Evolutionary conservation across 352 stramenopile species (phyloP), one percentile per base, ranked within the genome.

Genomic region (Peronospora belbahrii): DNA sequence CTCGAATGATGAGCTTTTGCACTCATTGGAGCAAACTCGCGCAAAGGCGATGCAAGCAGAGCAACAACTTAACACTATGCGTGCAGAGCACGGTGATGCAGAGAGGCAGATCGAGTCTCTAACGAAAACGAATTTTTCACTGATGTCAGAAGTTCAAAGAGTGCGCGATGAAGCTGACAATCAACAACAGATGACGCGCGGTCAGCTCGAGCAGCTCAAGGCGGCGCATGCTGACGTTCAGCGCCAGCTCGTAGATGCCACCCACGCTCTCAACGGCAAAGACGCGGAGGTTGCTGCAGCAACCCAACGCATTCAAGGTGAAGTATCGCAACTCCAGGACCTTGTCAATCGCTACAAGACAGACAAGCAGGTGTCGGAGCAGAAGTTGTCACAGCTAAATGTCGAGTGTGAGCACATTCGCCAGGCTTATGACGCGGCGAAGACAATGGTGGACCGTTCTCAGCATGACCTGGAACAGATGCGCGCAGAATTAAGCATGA

Each of bases 41-140:
- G 50, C 42, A 2, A 64, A 75, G 52, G 36, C 67, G 2, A 46
- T 55, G 39, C 58, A 64, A 30, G 33, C 77, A 9, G 69, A 93
- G 46, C 52, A 74, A 35, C 59, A 86, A 35, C 22, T 77, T 11
- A 65, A 65, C 14, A 36, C 48, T 1, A 62, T 65, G 37, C 52
- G 67, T 11, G 45, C 39, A 0, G 64, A 85, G 18, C 49, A 77
- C 11, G 48, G 48, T 17, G 59, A 70, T 9, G 20, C 65, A 5
- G 63, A 81, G 35, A 55, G 55, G n/a, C 68, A 86, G 52, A 31
- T 89, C 2, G 67, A 84, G 48, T 39, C 65, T 9, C 54, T 88
- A 4, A 79, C 67, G 11, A 76, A 70, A 32, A 86, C 89, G 59
- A 85, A 87, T 28, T 41, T 75, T 6, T 53, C 52, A 13, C 37